Conservation (phyloP, 1,139 yeast species). For the Saccharomyces uvarum region DNA sequence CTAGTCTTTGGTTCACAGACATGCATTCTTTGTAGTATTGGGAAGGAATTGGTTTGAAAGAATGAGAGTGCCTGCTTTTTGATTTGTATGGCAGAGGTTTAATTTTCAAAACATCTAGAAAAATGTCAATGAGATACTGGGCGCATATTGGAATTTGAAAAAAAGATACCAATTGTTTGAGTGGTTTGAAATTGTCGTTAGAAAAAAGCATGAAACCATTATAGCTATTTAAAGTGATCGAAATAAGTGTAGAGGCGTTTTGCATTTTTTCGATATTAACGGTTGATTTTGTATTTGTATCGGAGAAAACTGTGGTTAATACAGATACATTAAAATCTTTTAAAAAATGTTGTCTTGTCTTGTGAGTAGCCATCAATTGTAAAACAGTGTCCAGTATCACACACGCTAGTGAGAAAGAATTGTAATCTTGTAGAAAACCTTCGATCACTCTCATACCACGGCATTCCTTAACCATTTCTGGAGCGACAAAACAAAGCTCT, state of each 20-base stretch:
- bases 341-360: conserved; percentile 47
- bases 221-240: conserved; percentile 62
- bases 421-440: conserved; percentile 54
- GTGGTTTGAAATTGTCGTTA: conserved; percentile 47
- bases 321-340: conserved; percentile 58
- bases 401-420: conserved; percentile 46
- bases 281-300: conserved; percentile 41
- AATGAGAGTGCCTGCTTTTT: conserved; percentile 17
- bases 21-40: conserved; percentile 29
- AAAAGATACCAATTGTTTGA: conserved; percentile 55
- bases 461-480: conserved; percentile 52
- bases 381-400: conserved; percentile 51
- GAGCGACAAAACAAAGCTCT: conserved; percentile 58
- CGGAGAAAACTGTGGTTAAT: conserved; percentile 60
- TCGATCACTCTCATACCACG: conserved; percentile 61
- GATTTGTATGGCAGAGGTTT: conserved; percentile 51
- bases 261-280: conserved; percentile 49
- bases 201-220: conserved; percentile 68
- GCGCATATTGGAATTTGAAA: conserved; percentile 56
- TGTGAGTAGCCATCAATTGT: conserved; percentile 53
- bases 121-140: conserved; percentile 59
- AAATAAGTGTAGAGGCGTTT: conserved; percentile 53
- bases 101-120: conserved; percentile 61
- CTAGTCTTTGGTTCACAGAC: conserved; percentile 52
- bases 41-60: conserved; percentile 21